Conservation (phyloP, 768 basidiomycete genomes). For the Auriscalpium orientale region DNA sequence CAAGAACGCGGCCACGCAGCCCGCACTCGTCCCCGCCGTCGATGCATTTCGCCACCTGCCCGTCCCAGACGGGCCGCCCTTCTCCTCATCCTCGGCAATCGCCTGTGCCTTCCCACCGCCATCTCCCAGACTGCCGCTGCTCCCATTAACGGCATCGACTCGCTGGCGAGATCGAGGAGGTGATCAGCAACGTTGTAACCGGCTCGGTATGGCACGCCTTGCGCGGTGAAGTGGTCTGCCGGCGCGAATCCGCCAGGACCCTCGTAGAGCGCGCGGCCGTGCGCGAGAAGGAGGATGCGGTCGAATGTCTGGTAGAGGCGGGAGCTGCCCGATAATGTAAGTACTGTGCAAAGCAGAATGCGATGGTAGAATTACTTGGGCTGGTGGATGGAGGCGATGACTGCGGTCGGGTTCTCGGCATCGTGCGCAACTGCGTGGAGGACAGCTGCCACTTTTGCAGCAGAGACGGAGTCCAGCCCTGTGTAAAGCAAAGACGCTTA, state of each 20-base stretch:
- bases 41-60: background rate
- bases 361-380: constrained; percentile 28
- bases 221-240: constrained; percentile 50
- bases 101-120: background rate
- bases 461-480: constrained; percentile 24
- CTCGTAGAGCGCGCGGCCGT: constrained; percentile 40
- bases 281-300: constrained; percentile 47
- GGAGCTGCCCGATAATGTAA: constrained; percentile 71
- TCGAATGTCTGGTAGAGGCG: constrained; percentile 57
- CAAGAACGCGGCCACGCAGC: constrained; percentile 72
- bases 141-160: constrained; percentile 39
- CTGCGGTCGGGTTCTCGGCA: constrained; percentile 53
- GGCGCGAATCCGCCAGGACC: constrained; percentile 59
- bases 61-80: constrained; percentile 3
- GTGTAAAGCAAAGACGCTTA: constrained; percentile 33
- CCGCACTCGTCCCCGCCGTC: constrained; percentile 11
- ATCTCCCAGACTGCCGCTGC: background rate
- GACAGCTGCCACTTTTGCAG: constrained; percentile 34
- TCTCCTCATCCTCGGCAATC: background rate
- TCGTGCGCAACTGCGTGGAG: constrained; percentile 62
- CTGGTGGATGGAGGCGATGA: constrained; percentile 64
- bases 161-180: constrained; percentile 79
- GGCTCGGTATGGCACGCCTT: constrained; percentile 45
- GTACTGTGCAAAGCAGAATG: constrained; percentile 41
- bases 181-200: constrained; percentile 94